Percentiles rank a stretch among this genome's conserved stretches.
These are phyloP conservation scores for Phytopythium helicoides DNA, from an alignment of 352 stramenopile genomes.

Conservation along the genomic window DNA sequence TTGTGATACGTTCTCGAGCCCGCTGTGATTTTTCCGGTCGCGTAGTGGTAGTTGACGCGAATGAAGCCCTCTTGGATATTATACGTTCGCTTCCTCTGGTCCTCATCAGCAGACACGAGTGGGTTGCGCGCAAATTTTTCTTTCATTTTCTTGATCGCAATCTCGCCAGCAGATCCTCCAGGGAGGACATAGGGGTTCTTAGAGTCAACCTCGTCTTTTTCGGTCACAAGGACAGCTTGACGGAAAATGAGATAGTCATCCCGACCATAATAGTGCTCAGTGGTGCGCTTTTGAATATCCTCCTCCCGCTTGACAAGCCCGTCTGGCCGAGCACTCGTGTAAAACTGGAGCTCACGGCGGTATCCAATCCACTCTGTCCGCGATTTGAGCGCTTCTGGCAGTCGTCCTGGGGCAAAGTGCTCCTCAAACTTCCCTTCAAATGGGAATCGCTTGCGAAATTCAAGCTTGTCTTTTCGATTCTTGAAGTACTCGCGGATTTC, in stretches of 20 bases:
- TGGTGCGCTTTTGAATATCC: constrained; percentile 84
- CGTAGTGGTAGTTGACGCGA: constrained; percentile 90
- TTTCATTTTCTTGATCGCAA: constrained; percentile 92
- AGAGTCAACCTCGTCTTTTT: constrained; percentile 73
- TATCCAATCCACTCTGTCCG: constrained; percentile 87
- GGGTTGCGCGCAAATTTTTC: constrained; percentile 87
- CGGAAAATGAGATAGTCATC: constrained; percentile 86
- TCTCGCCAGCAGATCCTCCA: constrained; percentile 62
- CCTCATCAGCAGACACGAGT: constrained; percentile 48
- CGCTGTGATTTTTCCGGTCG: constrained; percentile 89
- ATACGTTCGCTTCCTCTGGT: constrained; percentile 90
- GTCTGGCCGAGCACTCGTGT: constrained; percentile 87
- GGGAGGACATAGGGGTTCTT: constrained; percentile 82
- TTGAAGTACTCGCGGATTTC: constrained; percentile 92
- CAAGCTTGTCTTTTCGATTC: constrained; percentile 90
- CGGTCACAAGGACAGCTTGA: constrained; percentile 70
- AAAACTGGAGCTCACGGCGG: constrained; percentile 89
- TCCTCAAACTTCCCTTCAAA: constrained; percentile 89
- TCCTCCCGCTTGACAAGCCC: constrained; percentile 86
- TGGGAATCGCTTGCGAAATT: constrained; percentile 68
- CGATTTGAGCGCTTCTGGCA: constrained; percentile 71
- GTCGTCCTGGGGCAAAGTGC: constrained; percentile 64
- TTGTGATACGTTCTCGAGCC: constrained; percentile 82
- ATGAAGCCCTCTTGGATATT: constrained; percentile 90
- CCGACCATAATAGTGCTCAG: constrained; percentile 84